Base-by-base conservation (phyloP, 2,329 filamentous ascomycete genomes). In the Penicillium sp. region DNA sequence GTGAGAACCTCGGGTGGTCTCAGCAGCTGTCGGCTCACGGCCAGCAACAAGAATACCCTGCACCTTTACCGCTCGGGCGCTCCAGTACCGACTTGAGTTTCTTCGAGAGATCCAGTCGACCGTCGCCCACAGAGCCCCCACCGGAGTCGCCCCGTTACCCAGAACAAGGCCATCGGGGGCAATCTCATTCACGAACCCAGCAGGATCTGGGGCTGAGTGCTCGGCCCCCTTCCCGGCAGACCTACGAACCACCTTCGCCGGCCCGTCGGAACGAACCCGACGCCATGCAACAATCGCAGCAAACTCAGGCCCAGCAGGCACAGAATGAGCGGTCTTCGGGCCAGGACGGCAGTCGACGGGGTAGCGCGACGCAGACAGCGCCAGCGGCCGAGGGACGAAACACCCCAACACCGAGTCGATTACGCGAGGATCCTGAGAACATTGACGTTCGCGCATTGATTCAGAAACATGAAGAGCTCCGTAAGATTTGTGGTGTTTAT, bases 381-480 rank as follows among this genome's bases (percentile, higher is more conserved):
- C 59, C 56, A 22, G 74, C 83, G 55, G 63, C 70, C 50, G 35
- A 38, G 35, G 75, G 77, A 11, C 74, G 76, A 49, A 76, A 68
- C 53, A 79, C 78, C 16, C 77, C 78, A 30, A 76, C 56, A 38
- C 62, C 48, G 56, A 70, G 60, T 43, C 64, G 63, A 24, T 67
- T 61, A 51, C 66, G 72, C 44, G 67, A 76, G 47, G 74, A 78
- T 28, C 55, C 67, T 16, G 64, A 72, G 55, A 66, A 72, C 46
- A 55, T 77, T 60, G 72, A 81, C 63, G 59, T 76, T 65, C 70
- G 69, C 58, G 67, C 74, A 58, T 72, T 76, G 57, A 64, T 74
- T 20, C 66, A 70, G 58, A 71, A 70, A 53, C 67, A 76, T 63
- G 74, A 76, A 62, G 75, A 74, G 64, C 64, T 79, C 28, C 75